phyloP scores from a whole-genome alignment of 805 yeast genomes.

The Saturnispora zaruensis region DNA sequence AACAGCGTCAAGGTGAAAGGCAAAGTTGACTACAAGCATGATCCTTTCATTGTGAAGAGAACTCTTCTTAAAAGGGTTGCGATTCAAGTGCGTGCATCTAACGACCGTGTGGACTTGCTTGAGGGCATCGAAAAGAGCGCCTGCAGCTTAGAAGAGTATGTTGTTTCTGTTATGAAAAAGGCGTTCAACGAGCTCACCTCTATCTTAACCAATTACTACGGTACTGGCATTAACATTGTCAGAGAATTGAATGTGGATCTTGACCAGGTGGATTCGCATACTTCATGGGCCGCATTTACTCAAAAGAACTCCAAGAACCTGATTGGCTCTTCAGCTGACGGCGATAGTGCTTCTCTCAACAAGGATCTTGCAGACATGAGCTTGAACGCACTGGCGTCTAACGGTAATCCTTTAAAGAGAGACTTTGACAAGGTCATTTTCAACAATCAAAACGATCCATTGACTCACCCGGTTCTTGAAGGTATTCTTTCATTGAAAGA shows the following conservation, averaged over 20 bases:
- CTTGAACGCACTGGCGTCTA: constrained; percentile 9
- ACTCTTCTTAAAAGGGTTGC: constrained; percentile 29
- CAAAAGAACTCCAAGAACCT: constrained; percentile 27
- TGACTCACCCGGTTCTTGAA: constrained; percentile 38
- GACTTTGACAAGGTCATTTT: constrained; percentile 30
- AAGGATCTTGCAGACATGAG: constrained; percentile 4
- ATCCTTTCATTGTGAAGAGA: constrained; percentile 40
- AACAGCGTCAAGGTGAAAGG: constrained; percentile 9
- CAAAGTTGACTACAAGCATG: constrained; percentile 32
- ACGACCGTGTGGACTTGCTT: constrained; percentile 37
- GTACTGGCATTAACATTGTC: constrained; percentile 24
- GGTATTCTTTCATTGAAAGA: constrained; percentile 40
- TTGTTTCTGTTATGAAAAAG: constrained; percentile 34
- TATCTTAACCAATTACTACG: constrained; percentile 26
- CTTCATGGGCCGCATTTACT: constrained; percentile 39
- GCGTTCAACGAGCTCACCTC: constrained; percentile 26
- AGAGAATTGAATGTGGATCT: constrained; percentile 27
- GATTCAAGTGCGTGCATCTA: constrained; percentile 38
- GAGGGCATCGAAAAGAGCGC: constrained; percentile 34
- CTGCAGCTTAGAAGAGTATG: constrained; percentile 35
- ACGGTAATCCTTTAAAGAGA: constrained; percentile 26
- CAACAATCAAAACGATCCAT: constrained; percentile 31
- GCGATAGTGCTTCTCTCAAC: constrained; percentile 10
- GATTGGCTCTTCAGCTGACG: constrained; percentile 18
- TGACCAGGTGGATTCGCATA: constrained; percentile 28